Evolutionary conservation across 345 rosid species (phyloP), one percentile per base, ranked within the genome.

Genomic region (Lumnitzera racemosa): DNA sequence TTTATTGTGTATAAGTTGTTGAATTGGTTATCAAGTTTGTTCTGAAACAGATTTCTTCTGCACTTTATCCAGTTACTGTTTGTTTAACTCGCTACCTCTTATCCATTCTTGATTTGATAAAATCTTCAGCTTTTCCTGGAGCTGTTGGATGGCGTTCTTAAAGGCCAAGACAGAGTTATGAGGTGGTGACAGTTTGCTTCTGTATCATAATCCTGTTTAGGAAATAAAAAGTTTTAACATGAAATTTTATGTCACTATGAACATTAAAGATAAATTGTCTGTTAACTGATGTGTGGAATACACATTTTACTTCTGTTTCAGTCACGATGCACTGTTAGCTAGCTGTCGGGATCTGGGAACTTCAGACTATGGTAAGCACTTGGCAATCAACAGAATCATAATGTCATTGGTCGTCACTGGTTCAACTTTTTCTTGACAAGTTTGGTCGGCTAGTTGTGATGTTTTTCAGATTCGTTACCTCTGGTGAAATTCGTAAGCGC

Each of bases 401-500:
- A 20, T 62, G 67, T 64, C 64, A 49, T 15, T 58, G 57, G 20
- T 43, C 46, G 9, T 63, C 29, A 41, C 46, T 46, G 65, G 25
- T 16, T 15, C 5, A 12, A 49, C 41, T 55, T 16, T 68, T 49
- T 70, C 55, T 67, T 94, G 66, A 94, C 74, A 73, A 49, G 55
- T 66, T 71, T 69, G 66, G 78, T 76, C 73, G 74, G 76, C 70
- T 74, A 95, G 99, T 88, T 75, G 99, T 95, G 61, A 95, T 95
- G 99, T 95, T 95, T 78, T 88, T 95, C 83, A 95, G 99, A 76
- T 95, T 95, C 77, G 97, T 95, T 65, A 88, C 97, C 55, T 78
- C 99, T 67, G 97, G 95, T 50, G 97, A 95, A 70, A 88, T 95
- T 69, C 80, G 85, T 61, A 90, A 79, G 51, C 97, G 96, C 51